These are phyloP conservation scores for Auricularia sp. DNA, from an alignment of 768 basidiomycete species.

Conservation along the genomic window DNA sequence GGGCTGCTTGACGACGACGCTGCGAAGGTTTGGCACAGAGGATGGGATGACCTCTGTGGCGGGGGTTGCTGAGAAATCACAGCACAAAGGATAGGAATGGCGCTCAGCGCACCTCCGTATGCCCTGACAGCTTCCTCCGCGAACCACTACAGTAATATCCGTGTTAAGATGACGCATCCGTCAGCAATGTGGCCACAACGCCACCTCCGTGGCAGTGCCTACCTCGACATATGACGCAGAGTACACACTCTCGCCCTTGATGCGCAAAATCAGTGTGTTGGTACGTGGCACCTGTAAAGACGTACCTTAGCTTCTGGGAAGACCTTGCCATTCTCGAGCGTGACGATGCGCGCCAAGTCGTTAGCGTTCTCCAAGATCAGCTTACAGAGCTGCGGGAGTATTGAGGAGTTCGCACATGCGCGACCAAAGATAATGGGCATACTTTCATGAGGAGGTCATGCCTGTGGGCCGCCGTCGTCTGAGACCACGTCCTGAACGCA, in stretches of 20 bases:
- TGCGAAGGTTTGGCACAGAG: conserved; percentile 54
- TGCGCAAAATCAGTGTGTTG: no score
- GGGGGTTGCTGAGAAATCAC: neutral
- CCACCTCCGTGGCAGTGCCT: conserved; percentile 14
- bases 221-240: conserved; percentile 80
- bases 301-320: conserved; percentile 68
- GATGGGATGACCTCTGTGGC: conserved; percentile 72
- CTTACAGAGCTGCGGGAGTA: conserved; percentile 34
- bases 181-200: conserved; percentile 6
- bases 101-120: conserved; percentile 58
- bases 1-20: conserved; percentile 90
- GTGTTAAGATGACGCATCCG: no score
- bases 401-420: no score
- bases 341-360: conserved; percentile 75
- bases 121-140: conserved; percentile 88
- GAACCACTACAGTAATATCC: conserved; percentile 53
- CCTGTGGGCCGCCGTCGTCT: conserved; percentile 78
- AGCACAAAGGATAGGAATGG: neutral
- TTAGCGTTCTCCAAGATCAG: conserved; percentile 79
- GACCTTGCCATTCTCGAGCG: conserved; percentile 83
- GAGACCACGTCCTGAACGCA: conserved; percentile 79
- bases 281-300: no score
- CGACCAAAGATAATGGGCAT: no score
- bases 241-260: conserved; percentile 71
- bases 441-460: conserved; percentile 71